Percentiles rank a stretch among this genome's conserved stretches.
Conservation (phyloP, 805 yeast genomes). For the Saccharomyces eubayanus region DNA sequence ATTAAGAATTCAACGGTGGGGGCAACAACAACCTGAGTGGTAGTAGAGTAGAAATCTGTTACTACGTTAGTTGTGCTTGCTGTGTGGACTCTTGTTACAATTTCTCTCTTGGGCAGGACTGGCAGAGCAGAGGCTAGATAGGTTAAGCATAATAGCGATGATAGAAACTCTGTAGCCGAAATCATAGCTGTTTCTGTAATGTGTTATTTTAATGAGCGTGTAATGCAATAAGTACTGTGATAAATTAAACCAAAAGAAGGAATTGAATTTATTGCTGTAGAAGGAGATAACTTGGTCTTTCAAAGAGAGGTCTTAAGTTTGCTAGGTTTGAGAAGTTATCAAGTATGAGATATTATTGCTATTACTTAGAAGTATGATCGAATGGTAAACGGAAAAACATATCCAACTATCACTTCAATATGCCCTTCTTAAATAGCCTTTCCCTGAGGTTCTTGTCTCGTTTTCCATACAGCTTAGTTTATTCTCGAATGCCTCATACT, state of each 20-base stretch:
- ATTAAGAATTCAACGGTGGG: slow-evolving; percentile 36
- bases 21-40: slow-evolving; percentile 33
- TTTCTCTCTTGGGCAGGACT: slow-evolving; percentile 30
- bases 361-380: background rate
- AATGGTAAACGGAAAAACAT: background rate
- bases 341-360: background rate
- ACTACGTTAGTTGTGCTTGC: slow-evolving; percentile 44
- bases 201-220: background rate
- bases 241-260: background rate
- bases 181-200: background rate
- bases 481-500: background rate
- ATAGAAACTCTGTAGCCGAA: background rate
- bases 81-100: slow-evolving; percentile 48
- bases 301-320: background rate
- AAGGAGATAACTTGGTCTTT: background rate
- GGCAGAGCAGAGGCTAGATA: slow-evolving; percentile 20
- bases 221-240: background rate
- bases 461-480: background rate
- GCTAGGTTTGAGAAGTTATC: background rate
- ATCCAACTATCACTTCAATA: background rate
- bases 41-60: slow-evolving; percentile 35
- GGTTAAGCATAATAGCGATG: slow-evolving; percentile 5
- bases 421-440: background rate
- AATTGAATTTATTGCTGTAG: background rate
- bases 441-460: background rate